Evolutionary conservation across 2,329 filamentous ascomycete species (phyloP).

Genomic region (Zasmidium angulare): DNA sequence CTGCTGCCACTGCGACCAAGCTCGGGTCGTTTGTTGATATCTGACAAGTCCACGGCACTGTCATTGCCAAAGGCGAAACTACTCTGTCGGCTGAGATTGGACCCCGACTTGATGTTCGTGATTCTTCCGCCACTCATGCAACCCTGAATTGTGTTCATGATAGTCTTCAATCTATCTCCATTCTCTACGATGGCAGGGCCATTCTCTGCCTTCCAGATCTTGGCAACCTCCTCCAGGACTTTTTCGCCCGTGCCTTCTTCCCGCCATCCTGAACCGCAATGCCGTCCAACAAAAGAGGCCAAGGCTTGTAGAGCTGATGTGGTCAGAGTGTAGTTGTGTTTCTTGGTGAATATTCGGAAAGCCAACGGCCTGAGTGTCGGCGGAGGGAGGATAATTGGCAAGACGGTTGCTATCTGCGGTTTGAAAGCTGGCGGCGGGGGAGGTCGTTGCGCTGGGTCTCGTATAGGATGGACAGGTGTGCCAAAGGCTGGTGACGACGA

Average conservation of each 20-base stretch:
- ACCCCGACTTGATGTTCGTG: slow-evolving; percentile 50
- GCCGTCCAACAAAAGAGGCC: slow-evolving; percentile 84
- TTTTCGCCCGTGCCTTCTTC: slow-evolving; percentile 91
- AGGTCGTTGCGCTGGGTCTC: slow-evolving; percentile 37
- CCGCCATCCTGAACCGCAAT: slow-evolving; percentile 94
- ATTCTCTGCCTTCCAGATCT: slow-evolving; percentile 85
- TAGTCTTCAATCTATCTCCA: slow-evolving; percentile 67
- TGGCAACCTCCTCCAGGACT: slow-evolving; percentile 87
- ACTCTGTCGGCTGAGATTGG: slow-evolving; percentile 58
- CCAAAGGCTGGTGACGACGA: slow-evolving; percentile 89
- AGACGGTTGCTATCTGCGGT: slow-evolving; percentile 62
- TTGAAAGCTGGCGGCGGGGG: slow-evolving; percentile 52
- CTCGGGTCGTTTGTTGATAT: slow-evolving; percentile 31
- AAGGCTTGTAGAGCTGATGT: slow-evolving; percentile 82
- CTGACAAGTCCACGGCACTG: slow-evolving; percentile 21
- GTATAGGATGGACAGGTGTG: slow-evolving; percentile 76
- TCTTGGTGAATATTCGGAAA: slow-evolving; percentile 95
- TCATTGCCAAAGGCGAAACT: slow-evolving; percentile 62
- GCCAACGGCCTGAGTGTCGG: slow-evolving; percentile 84
- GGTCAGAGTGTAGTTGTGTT: slow-evolving; percentile 89
- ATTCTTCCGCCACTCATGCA: slow-evolving; percentile 85
- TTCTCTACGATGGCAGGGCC: slow-evolving; percentile 92
- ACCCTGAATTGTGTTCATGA: slow-evolving; percentile 79
- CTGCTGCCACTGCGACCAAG: slow-evolving; percentile 62
- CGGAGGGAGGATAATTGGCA: slow-evolving; percentile 86